phyloP scores from a whole-genome alignment of 345 rosid species.

The thale cress (Arabidopsis thaliana) region TAIR10.1 NC_003070.9:16764501-16765000 shows the following conservation, averaged over 20 bases:
- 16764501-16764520: neutral
- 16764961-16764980: constrained; percentile 52
- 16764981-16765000: constrained; percentile 59
- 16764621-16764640: neutral
- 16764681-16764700: constrained; percentile 65
- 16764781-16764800: constrained; percentile 79
- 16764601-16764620: constrained; percentile 24
- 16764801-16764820: constrained; percentile 83
- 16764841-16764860: constrained; percentile 98
- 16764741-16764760: constrained; percentile 74
- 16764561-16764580: constrained; percentile 1
- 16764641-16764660: constrained; percentile 43
- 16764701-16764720: constrained; percentile 82
- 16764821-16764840: constrained; percentile 82
- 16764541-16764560: constrained; percentile 5
- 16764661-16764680: constrained; percentile 69
- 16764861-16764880: constrained; percentile 77
- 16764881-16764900: constrained; percentile 91
- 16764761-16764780: constrained; percentile 75
- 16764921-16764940: constrained; percentile 91
- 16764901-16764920: constrained; percentile 69
- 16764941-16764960: constrained; percentile 73
- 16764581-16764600: constrained; percentile 21
- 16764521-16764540: neutral
- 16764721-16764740: constrained; percentile 75